Evolutionary conservation across 805 yeast genomes (phyloP).

Genomic region (Pichia manshurica): DNA sequence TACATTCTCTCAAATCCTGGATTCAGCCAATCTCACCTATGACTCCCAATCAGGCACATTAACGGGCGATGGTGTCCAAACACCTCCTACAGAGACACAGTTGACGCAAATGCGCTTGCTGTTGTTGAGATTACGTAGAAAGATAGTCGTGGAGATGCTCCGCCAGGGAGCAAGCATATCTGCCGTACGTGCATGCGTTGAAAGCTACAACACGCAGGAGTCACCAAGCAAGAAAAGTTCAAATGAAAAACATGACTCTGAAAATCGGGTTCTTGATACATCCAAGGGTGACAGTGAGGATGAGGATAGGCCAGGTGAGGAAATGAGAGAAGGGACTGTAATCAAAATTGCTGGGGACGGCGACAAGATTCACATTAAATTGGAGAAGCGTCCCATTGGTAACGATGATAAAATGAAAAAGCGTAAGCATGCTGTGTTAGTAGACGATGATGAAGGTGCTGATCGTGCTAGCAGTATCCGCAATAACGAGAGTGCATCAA

Average conservation of each 20-base stretch:
- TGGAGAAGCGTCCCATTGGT: slow-evolving; percentile 12
- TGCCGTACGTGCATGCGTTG: neutral
- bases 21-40: neutral
- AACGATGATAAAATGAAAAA: slow-evolving; percentile 5
- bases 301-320: neutral
- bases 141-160: slow-evolving; percentile 2
- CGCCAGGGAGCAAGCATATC: slow-evolving; percentile 1
- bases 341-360: slow-evolving; percentile 15
- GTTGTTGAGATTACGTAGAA: slow-evolving; percentile 1
- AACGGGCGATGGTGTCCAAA: neutral
- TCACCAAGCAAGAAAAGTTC: neutral
- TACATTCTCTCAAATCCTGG: neutral
- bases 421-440: neutral
- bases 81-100: neutral
- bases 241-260: neutral
- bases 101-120: neutral
- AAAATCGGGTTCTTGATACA: neutral
- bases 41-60: neutral
- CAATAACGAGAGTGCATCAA: neutral
- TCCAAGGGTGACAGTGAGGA: neutral
- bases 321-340: slow-evolving; percentile 5
- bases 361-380: slow-evolving; percentile 9
- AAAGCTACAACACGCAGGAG: neutral
- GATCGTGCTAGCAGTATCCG: neutral
- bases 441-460: neutral